phyloP scores from a whole-genome alignment of 192 early-diverging fungal species.

The Rhizoclosmatium globosum region DNA sequence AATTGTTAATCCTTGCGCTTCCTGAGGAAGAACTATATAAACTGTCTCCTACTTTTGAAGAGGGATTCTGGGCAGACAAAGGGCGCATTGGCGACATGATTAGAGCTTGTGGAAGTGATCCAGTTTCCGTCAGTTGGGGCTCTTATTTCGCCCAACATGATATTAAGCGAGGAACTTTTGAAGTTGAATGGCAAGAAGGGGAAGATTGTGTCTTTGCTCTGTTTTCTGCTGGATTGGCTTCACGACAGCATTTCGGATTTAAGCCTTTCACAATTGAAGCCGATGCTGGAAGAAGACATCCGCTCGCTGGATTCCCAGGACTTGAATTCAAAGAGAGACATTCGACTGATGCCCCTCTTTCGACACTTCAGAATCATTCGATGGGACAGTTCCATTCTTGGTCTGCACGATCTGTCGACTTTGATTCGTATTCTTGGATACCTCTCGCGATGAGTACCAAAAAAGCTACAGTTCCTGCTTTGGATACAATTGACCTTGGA shows the following conservation, averaged over 20 bases:
- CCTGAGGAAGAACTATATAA: conserved; percentile 50
- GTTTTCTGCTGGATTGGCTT: conserved; percentile 4
- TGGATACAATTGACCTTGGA: conserved; percentile 65
- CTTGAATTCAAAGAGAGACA: not conserved
- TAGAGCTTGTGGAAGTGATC: not conserved
- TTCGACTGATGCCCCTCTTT: not conserved
- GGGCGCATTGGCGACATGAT: not conserved
- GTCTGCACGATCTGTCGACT: conserved; percentile 15
- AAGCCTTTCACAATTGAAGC: not conserved
- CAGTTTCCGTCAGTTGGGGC: conserved; percentile 41
- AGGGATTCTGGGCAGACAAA: conserved; percentile 42
- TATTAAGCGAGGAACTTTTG: not conserved
- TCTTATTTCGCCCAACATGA: conserved; percentile 32
- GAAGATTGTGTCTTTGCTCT: conserved; percentile 13
- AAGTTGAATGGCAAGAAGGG: conserved; percentile 21
- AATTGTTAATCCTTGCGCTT: conserved; percentile 43
- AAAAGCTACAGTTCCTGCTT: conserved; percentile 43
- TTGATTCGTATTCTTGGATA: conserved; percentile 15
- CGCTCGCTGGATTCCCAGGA: conserved; percentile 28
- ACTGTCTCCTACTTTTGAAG: conserved; percentile 59
- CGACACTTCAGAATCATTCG: not conserved
- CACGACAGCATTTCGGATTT: conserved; percentile 1
- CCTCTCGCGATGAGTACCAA: conserved; percentile 1
- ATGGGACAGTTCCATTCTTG: conserved; percentile 13
- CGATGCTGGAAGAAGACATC: not conserved